Evolutionary conservation across 2,329 filamentous ascomycete genomes (phyloP).

Genomic region (Pyrenochaeta sp.): DNA sequence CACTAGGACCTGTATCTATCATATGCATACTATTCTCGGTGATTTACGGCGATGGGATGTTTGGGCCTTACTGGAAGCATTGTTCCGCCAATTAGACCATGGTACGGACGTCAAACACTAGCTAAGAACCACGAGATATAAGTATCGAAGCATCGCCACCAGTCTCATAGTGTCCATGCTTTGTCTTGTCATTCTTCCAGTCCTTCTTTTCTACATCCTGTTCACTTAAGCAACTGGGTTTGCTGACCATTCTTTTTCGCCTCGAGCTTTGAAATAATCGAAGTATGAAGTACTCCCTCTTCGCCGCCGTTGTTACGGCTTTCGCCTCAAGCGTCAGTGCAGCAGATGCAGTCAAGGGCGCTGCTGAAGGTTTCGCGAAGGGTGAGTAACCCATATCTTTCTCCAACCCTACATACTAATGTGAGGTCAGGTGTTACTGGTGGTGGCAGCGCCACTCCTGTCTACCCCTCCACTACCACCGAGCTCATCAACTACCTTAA

Average conservation of each 20-base stretch:
- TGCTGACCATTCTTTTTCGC: conserved; percentile 28
- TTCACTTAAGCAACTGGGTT: conserved; percentile 28
- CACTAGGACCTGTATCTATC: background rate
- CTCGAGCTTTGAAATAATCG: conserved; percentile 5
- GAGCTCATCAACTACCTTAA: conserved; percentile 68
- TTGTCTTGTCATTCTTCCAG: conserved; percentile 22
- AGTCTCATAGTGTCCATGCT: background rate
- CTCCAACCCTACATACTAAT: background rate
- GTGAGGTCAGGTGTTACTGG: conserved; percentile 26
- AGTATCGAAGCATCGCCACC: conserved; percentile 9
- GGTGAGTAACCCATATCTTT: conserved; percentile 8
- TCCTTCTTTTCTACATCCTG: conserved; percentile 9
- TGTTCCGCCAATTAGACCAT: conserved; percentile 17
- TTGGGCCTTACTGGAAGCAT: conserved; percentile 1
- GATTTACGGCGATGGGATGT: conserved; percentile 3
- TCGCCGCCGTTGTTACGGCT: conserved; percentile 24
- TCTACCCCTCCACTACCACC: conserved; percentile 39
- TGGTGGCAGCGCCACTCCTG: conserved; percentile 30
- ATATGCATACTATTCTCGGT: conserved; percentile 2
- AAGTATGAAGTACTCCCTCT: conserved; percentile 31
- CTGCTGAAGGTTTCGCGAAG: conserved; percentile 39
- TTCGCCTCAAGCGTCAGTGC: conserved; percentile 28
- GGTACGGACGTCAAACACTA: conserved; percentile 13
- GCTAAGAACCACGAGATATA: conserved; percentile 20
- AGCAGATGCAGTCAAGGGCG: conserved; percentile 34